These are phyloP conservation scores for Metroxylon sagu DNA, from an alignment of 176 grass and related monocot species.

Conservation along the genomic window DNA sequence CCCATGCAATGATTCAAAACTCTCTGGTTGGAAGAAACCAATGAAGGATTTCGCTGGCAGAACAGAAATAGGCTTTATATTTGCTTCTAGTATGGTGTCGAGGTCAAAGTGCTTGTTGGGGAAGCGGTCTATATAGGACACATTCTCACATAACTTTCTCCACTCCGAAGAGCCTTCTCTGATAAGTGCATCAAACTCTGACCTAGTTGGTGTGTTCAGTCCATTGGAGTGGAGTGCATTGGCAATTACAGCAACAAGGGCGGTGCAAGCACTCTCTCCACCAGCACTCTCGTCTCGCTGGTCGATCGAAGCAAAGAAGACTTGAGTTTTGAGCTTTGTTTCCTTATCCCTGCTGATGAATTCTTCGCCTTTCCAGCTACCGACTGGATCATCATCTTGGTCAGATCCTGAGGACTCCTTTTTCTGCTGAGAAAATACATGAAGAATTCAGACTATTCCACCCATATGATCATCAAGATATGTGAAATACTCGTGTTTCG, in stretches of 20 bases:
- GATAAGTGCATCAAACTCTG: conserved; percentile 66
- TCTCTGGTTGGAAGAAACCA: conserved; percentile 96
- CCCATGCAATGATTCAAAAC: conserved; percentile 63
- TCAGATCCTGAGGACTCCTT: background rate
- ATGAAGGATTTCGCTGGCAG: conserved; percentile 59
- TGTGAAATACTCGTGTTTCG: background rate
- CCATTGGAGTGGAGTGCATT: conserved; percentile 51
- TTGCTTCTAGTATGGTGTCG: conserved; percentile 64
- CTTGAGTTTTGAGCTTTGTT: conserved; percentile 56
- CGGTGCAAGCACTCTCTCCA: conserved; percentile 95
- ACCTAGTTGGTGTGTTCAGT: conserved; percentile 41
- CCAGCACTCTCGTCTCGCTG: conserved; percentile 81
- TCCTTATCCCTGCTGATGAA: conserved; percentile 70
- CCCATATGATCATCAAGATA: background rate
- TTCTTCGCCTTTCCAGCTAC: conserved; percentile 55
- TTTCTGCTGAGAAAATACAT: background rate
- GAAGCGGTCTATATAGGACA: conserved; percentile 44
- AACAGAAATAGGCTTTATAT: conserved; percentile 49
- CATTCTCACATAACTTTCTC: conserved; percentile 55
- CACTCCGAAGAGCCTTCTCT: conserved; percentile 85
- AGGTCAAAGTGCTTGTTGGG: conserved; percentile 94
- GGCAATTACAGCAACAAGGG: conserved; percentile 71
- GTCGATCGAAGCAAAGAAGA: conserved; percentile 95
- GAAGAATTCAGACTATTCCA: background rate
- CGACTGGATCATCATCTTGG: conserved; percentile 27